Evolutionary conservation across 2,329 filamentous ascomycete genomes (phyloP).

Genomic region (Penicillium italicum): DNA sequence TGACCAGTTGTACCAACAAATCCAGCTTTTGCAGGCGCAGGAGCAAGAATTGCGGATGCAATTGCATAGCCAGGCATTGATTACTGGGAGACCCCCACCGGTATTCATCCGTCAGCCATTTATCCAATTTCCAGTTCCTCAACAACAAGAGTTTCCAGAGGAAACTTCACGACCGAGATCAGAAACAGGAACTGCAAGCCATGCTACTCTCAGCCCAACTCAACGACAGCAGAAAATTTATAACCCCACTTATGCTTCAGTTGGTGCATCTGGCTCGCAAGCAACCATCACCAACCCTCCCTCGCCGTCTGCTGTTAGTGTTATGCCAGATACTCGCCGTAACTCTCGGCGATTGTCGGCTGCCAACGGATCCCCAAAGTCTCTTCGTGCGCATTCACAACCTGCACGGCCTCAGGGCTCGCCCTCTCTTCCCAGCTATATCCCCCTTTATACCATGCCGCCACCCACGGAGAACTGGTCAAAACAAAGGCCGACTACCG

Average conservation of each 20-base stretch:
- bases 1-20: slow-evolving; percentile 49
- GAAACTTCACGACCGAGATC: slow-evolving; percentile 39
- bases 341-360: slow-evolving; percentile 45
- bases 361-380: slow-evolving; percentile 42
- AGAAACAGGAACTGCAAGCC: slow-evolving; percentile 38
- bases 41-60: slow-evolving; percentile 49
- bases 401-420: slow-evolving; percentile 46
- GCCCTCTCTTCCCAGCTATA: slow-evolving; percentile 30
- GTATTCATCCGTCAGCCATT: slow-evolving; percentile 43
- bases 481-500: slow-evolving; percentile 31
- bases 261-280: slow-evolving; percentile 36
- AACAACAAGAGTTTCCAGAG: slow-evolving; percentile 36
- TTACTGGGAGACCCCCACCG: slow-evolving; percentile 39
- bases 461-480: slow-evolving; percentile 29
- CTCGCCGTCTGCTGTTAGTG: slow-evolving; percentile 42
- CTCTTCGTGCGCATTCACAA: slow-evolving; percentile 49
- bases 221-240: slow-evolving; percentile 37
- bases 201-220: slow-evolving; percentile 31
- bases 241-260: slow-evolving; percentile 36
- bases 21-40: slow-evolving; percentile 49
- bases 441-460: slow-evolving; percentile 33
- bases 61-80: slow-evolving; percentile 45
- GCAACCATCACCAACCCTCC: slow-evolving; percentile 45
- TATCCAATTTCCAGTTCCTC: slow-evolving; percentile 40
- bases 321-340: slow-evolving; percentile 44